A percentile compares a stretch with the other conserved stretches of the same genome.
phyloP scores from a whole-genome alignment of 2,329 filamentous ascomycete species.

The Calonectria henricotiae region DNA sequence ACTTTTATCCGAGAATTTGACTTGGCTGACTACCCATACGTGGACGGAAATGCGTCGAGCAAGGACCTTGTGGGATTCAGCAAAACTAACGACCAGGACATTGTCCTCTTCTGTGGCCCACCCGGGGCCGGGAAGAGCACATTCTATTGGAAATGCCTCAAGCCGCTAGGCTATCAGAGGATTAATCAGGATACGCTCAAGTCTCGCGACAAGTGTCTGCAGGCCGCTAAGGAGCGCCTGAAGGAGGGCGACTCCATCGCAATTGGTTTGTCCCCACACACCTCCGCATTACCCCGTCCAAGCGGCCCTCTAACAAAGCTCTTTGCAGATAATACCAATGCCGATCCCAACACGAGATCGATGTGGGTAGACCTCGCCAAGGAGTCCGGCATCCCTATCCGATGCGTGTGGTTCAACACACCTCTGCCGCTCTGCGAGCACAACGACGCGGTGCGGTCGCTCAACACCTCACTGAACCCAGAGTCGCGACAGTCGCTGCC shows the following conservation, averaged over 20 bases:
- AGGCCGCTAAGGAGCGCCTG: slow-evolving; percentile 79
- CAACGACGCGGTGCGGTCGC: slow-evolving; percentile 87
- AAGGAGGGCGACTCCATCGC: slow-evolving; percentile 78
- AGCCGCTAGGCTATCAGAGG: slow-evolving; percentile 85
- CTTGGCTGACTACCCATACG: slow-evolving; percentile 69
- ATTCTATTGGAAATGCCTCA: slow-evolving; percentile 85
- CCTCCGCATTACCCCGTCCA: slow-evolving; percentile 38
- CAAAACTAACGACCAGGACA: slow-evolving; percentile 78
- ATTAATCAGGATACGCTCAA: slow-evolving; percentile 95
- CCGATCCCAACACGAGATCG: slow-evolving; percentile 82
- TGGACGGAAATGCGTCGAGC: slow-evolving; percentile 48
- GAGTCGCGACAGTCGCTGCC: slow-evolving; percentile 84
- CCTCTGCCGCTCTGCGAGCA: slow-evolving; percentile 81
- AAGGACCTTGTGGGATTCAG: slow-evolving; percentile 63
- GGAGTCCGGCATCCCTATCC: slow-evolving; percentile 80
- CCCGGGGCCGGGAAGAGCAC: slow-evolving; percentile 94
- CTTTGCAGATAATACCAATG: slow-evolving; percentile 91
- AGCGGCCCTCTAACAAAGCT: slow-evolving; percentile 25
- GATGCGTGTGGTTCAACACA: slow-evolving; percentile 89
- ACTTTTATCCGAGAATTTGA: slow-evolving; percentile 82
- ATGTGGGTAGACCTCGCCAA: slow-evolving; percentile 85
- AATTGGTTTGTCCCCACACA: slow-evolving; percentile 75
- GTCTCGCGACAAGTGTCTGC: slow-evolving; percentile 79
- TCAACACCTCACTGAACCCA: slow-evolving; percentile 83
- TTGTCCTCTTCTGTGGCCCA: slow-evolving; percentile 90